Conservation (phyloP, 139 green algal genomes). For the Coccomyxa sp. region DNA sequence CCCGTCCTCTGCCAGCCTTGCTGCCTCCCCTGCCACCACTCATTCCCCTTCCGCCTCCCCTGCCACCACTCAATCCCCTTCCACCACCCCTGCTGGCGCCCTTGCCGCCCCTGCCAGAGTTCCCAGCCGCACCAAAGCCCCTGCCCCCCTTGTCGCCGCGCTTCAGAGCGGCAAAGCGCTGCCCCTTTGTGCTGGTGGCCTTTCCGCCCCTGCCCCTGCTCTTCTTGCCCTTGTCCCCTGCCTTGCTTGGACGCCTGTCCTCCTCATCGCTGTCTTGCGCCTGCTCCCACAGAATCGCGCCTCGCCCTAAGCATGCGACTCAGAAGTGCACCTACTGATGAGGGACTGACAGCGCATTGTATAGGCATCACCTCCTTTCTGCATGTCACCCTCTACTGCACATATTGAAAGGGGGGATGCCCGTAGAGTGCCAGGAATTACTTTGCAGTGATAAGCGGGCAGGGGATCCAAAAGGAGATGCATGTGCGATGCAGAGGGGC, state of each 20-base stretch:
- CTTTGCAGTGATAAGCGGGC: not conserved
- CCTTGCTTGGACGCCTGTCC: not conserved
- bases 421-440: not conserved
- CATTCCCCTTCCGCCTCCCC: not conserved
- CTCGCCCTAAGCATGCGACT: not conserved
- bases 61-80: conserved; percentile 3
- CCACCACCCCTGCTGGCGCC: conserved; percentile 1
- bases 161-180: not conserved
- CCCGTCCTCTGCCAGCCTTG: conserved; percentile 6
- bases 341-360: not conserved
- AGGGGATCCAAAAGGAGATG: conserved; percentile 16
- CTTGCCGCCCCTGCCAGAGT: not conserved
- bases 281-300: not conserved
- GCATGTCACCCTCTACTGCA: no score
- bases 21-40: conserved; percentile 1
- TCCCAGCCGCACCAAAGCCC: not conserved
- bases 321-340: not conserved
- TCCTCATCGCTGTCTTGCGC: not conserved
- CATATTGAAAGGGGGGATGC: no score
- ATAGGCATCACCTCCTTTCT: not conserved
- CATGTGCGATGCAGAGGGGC: conserved; percentile 15
- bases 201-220: conserved; percentile 9
- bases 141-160: not conserved
- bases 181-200: conserved; percentile 34
- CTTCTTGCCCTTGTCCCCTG: not conserved